Evolutionary conservation across 192 early-diverging fungal genomes (phyloP), one percentile per base, ranked within the genome.

Genomic region (Borealophlyctis nickersoniae): DNA sequence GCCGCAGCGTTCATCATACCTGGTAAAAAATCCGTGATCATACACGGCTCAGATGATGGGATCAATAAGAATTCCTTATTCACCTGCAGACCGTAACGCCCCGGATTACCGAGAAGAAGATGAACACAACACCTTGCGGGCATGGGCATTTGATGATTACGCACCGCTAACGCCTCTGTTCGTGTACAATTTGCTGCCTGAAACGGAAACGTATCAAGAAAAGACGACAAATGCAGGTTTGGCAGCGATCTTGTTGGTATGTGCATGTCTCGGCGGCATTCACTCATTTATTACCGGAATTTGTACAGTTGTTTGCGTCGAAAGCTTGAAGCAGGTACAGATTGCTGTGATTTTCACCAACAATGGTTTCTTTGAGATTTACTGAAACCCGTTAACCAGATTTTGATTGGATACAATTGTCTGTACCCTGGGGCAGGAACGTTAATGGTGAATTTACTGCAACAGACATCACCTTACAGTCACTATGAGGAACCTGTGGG

Each of bases 71-170:
- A n/a, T n/a, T n/a, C n/a, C n/a, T n/a, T n/a, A n/a, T n/a, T n/a
- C n/a, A n/a, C n/a, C n/a, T 30, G 66, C 63, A 73, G 83, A 86
- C 64, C 66, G 81, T 7, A 69, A 71, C 50, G 72, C 79, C 7
- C 39, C 72, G 3, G 79, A 85, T 39, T 58, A 73, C 23, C 61
- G 72, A 11, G 67, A 76, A 27, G 85, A 90, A 78, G 88, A 90
- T 60, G 84, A 88, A 35, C 71, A 81, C 61, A 90, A 88, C 49
- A 87, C 86, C 2, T 70, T 88, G 2, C 60, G 87, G 3, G 72
- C 85, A 9, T 90, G 86, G 88, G 82, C 86, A 0, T 65, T 90
- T 26, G 82, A 87, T 31, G 71, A 73, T 31, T 81, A 81, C 57
- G 82, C 86, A 1, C 80, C 82, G 35, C 52, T 76, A 23, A 76